phyloP scores from a whole-genome alignment of 139 green algal species.

The Chlamydomonas incerta region DNA sequence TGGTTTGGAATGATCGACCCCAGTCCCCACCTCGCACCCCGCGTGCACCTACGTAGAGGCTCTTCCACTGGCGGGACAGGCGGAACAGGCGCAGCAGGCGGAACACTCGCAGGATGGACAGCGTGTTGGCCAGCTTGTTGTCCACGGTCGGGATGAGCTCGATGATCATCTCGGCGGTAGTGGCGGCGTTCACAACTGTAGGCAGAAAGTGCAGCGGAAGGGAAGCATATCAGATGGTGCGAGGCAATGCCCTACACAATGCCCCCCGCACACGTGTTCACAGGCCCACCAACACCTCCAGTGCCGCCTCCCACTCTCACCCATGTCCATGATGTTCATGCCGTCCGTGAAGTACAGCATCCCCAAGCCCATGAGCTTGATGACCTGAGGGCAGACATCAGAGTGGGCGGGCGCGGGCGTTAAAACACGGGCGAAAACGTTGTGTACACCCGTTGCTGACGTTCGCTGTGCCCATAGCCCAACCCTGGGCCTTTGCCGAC shows the following conservation, averaged over 20 bases:
- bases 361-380: conserved; percentile 70
- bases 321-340: conserved; percentile 74
- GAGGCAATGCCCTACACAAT: too few species aligned
- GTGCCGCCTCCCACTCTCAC: neutral
- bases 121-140: neutral
- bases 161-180: conserved; percentile 67
- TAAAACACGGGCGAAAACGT: too few species aligned
- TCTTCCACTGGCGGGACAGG: neutral
- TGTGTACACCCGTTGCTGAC: too few species aligned
- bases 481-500: too few species aligned
- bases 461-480: too few species aligned
- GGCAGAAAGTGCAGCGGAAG: neutral
- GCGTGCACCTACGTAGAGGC: neutral
- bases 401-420: too few species aligned
- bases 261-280: too few species aligned
- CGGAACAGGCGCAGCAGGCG: conserved; percentile 6
- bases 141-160: conserved; percentile 44
- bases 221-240: too few species aligned
- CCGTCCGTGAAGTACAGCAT: conserved; percentile 56
- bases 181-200: conserved; percentile 62
- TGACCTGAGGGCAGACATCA: too few species aligned
- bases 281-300: too few species aligned
- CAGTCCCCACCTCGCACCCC: too few species aligned
- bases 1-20: too few species aligned
- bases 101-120: conserved; percentile 6